A percentile compares a stretch with the other conserved stretches of the same genome.
Evolutionary conservation across 176 grass and related monocot species (phyloP).

Genomic region (Avena insularis): DNA sequence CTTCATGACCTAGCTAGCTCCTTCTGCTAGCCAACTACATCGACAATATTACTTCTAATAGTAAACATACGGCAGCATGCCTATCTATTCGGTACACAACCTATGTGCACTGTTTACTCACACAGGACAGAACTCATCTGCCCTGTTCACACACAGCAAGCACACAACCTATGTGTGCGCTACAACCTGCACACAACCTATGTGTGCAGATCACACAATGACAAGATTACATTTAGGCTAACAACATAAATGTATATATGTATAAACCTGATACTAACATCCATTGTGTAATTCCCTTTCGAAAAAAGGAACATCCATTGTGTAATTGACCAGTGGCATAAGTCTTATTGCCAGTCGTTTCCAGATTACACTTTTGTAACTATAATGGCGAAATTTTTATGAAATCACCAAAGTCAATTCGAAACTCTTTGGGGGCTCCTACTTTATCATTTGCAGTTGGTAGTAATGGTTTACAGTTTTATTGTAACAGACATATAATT

Average conservation of each 20-base stretch:
- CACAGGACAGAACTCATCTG: too few species aligned
- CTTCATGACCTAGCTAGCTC: too few species aligned
- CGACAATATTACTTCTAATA: too few species aligned
- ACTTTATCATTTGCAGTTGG: slow-evolving; percentile 1
- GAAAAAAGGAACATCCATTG: neutral
- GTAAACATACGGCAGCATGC: too few species aligned
- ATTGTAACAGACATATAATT: neutral
- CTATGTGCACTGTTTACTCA: too few species aligned
- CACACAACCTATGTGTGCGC: too few species aligned
- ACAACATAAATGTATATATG: neutral
- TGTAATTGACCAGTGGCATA: neutral
- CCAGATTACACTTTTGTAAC: neutral
- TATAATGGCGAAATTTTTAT: neutral
- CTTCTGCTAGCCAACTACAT: too few species aligned
- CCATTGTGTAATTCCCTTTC: neutral
- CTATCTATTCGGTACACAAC: too few species aligned
- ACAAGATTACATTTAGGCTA: too few species aligned
- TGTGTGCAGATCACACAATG: too few species aligned
- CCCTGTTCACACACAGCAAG: too few species aligned
- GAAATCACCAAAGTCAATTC: slow-evolving; percentile 2
- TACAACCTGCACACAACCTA: too few species aligned
- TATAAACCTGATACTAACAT: neutral
- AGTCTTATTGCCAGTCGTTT: slow-evolving; percentile 16
- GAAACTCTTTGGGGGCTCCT: neutral
- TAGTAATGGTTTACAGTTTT: neutral